These are phyloP conservation scores for Alternaria solani DNA, from an alignment of 2,329 filamentous ascomycete species.

Conservation along the genomic window DNA sequence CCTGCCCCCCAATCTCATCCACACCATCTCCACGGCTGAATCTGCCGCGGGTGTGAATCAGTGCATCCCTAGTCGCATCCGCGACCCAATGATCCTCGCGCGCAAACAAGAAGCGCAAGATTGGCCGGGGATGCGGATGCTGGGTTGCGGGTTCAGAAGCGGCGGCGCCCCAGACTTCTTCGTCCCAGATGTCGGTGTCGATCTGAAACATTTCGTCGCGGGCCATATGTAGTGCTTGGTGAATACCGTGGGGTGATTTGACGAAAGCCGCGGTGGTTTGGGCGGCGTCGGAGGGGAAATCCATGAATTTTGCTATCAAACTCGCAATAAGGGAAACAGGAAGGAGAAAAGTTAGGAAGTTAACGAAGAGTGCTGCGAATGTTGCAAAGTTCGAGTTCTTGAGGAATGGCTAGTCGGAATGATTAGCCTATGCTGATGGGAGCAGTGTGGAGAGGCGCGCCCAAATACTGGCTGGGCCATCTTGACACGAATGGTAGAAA, in stretches of 20 bases:
- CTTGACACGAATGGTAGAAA: conserved; percentile 33
- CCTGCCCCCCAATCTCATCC: conserved; percentile 32
- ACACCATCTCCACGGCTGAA: conserved; percentile 21
- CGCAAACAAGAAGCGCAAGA: conserved; percentile 67
- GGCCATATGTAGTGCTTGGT: conserved; percentile 67
- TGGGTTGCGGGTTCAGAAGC: conserved; percentile 24
- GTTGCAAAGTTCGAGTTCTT: conserved; percentile 38
- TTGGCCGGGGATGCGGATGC: conserved; percentile 50
- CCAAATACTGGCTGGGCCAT: conserved; percentile 40
- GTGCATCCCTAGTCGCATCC: conserved; percentile 63
- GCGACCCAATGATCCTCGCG: conserved; percentile 69
- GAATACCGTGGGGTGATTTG: conserved; percentile 58
- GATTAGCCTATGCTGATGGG: conserved; percentile 5
- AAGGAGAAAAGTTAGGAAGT: conserved; percentile 54
- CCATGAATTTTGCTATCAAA: conserved; percentile 55
- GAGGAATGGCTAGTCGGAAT: conserved; percentile 29
- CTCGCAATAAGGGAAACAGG: conserved; percentile 51
- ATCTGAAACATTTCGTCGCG: conserved; percentile 66
- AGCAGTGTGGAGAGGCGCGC: not conserved
- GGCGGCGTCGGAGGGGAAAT: conserved; percentile 55
- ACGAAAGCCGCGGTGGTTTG: conserved; percentile 61
- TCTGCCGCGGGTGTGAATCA: conserved; percentile 52
- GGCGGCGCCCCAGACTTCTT: conserved; percentile 66
- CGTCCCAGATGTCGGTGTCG: conserved; percentile 64
- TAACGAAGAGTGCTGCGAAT: conserved; percentile 49